Evolutionary conservation across 768 basidiomycete species (phyloP).

Genomic region (Lactarius hengduanensis): DNA sequence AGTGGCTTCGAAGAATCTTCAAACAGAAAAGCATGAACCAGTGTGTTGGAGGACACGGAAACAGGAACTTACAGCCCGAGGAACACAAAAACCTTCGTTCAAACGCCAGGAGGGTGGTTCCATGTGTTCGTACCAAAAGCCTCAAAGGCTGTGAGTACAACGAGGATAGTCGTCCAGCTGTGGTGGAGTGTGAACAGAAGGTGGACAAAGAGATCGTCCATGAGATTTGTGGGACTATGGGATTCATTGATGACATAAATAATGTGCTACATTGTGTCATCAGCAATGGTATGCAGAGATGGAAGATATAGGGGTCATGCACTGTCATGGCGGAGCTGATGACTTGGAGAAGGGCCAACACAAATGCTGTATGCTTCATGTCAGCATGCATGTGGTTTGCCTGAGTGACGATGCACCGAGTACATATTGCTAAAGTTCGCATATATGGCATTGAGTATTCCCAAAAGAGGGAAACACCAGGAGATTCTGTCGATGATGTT

Average conservation of each 20-base stretch:
- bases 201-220: constrained; percentile 89
- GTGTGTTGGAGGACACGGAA: too few relatives aligned
- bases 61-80: constrained; percentile 70
- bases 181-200: constrained; percentile 96
- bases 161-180: constrained; percentile 85
- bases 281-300: constrained; percentile 36
- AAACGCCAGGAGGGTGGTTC: constrained; percentile 65
- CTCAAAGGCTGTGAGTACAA: constrained; percentile 79
- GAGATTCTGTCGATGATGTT: too few relatives aligned
- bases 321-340: constrained; percentile 71
- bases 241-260: constrained; percentile 94
- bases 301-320: constrained; percentile 21
- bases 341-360: constrained; percentile 83
- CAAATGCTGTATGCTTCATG: constrained; percentile 56
- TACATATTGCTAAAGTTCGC: too few relatives aligned
- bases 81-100: constrained; percentile 98
- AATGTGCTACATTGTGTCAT: constrained; percentile 59
- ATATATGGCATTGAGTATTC: too few relatives aligned
- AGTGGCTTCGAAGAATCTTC: too few relatives aligned
- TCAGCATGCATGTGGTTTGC: not conserved
- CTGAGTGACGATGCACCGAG: constrained; percentile 42
- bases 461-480: too few relatives aligned
- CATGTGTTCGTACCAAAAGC: constrained; percentile 83
- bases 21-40: too few relatives aligned
- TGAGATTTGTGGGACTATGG: constrained; percentile 57